Evolutionary conservation across 1,284 basidiomycete species (phyloP).

Genomic region (Golubevia sp.): DNA sequence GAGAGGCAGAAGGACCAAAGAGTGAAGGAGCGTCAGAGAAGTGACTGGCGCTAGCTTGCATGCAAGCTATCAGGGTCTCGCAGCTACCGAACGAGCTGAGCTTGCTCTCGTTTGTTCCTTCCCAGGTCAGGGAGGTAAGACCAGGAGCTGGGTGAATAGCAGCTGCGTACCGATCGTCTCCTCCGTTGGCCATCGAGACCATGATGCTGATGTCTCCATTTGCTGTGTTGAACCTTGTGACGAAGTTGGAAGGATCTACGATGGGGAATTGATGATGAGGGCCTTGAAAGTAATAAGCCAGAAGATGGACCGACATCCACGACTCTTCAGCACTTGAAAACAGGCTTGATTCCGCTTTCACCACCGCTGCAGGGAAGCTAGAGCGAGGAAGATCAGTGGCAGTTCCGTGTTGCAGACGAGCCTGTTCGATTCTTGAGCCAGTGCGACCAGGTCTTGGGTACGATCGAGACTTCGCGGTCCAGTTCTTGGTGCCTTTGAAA

Average conservation of each 20-base stretch:
- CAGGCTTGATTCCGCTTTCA: too few relatives aligned
- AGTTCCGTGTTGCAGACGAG: too few relatives aligned
- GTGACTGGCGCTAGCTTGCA: constrained; percentile 48
- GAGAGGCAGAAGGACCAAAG: constrained; percentile 32
- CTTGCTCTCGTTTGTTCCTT: constrained; percentile 28
- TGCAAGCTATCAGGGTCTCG: constrained; percentile 39
- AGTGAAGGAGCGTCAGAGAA: constrained; percentile 45
- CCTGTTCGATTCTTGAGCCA: too few relatives aligned
- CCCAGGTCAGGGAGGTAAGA: too few relatives aligned
- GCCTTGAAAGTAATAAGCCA: constrained; percentile 46
- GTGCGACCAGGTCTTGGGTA: too few relatives aligned
- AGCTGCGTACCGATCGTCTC: constrained; percentile 17
- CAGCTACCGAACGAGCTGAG: constrained; percentile 36
- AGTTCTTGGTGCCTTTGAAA: too few relatives aligned
- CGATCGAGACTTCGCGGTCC: too few relatives aligned
- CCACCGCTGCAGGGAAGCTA: too few relatives aligned
- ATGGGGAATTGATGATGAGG: constrained; percentile 47
- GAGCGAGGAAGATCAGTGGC: too few relatives aligned
- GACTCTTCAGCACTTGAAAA: too few relatives aligned
- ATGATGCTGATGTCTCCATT: constrained; percentile 45
- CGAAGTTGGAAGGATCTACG: constrained; percentile 43
- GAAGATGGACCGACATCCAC: constrained; percentile 36
- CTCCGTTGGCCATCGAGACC: constrained; percentile 49
- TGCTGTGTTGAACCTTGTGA: constrained; percentile 42
- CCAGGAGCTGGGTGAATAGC: constrained; percentile 10